Evolutionary conservation across 2,329 filamentous ascomycete species (phyloP).

Genomic region (Hypoxylon sp.): DNA sequence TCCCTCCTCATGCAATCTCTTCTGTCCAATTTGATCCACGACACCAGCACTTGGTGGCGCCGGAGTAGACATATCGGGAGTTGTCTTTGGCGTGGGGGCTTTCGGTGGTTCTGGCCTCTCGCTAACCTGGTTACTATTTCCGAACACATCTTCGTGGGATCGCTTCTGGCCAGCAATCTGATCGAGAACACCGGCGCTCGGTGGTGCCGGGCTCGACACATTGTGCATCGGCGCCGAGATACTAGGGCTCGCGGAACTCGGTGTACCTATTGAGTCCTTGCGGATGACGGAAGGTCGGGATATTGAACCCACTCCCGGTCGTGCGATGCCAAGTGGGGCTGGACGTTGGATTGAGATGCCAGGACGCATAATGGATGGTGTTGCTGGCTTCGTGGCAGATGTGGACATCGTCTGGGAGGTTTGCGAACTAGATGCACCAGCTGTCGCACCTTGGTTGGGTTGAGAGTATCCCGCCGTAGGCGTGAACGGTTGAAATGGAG

Average conservation of each 20-base stretch:
- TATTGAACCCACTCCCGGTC: slow-evolving; percentile 38
- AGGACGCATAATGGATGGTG: slow-evolving; percentile 32
- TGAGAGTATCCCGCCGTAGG: slow-evolving; percentile 15
- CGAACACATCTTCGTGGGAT: slow-evolving; percentile 25
- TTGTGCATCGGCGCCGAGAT: slow-evolving; percentile 35
- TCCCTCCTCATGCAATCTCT: slow-evolving; percentile 36
- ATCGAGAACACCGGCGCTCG: slow-evolving; percentile 43
- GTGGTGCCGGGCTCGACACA: slow-evolving; percentile 43
- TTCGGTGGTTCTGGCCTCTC: slow-evolving; percentile 20
- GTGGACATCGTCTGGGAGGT: slow-evolving; percentile 7
- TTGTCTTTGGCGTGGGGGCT: slow-evolving; percentile 12
- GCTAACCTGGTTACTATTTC: neutral
- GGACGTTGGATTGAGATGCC: slow-evolving; percentile 41
- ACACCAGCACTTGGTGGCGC: slow-evolving; percentile 41
- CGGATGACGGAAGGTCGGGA: slow-evolving; percentile 36
- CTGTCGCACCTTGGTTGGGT: slow-evolving; percentile 18
- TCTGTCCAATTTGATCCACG: slow-evolving; percentile 44
- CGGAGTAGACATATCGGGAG: slow-evolving; percentile 26
- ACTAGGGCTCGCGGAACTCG: slow-evolving; percentile 14
- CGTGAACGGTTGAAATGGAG: slow-evolving; percentile 33
- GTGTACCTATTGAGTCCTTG: slow-evolving; percentile 27
- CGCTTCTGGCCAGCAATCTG: slow-evolving; percentile 42
- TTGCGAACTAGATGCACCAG: neutral
- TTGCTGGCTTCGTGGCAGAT: slow-evolving; percentile 15
- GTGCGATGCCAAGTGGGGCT: slow-evolving; percentile 36